phyloP scores from a whole-genome alignment of 2,329 filamentous ascomycete genomes.

The Fusarium kyushuense region DNA sequence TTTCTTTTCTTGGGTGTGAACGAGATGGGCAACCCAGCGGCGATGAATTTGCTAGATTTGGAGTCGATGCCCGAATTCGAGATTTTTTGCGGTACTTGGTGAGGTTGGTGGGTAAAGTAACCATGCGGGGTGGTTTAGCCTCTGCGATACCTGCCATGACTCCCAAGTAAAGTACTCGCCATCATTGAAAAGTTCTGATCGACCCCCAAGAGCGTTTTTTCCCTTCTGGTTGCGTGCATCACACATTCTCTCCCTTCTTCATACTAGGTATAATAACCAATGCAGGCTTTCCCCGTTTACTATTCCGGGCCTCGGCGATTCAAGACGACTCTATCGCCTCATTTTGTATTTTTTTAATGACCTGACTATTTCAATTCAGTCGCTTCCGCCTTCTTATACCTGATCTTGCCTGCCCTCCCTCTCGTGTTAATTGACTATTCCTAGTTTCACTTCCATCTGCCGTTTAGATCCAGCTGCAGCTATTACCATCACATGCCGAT shows the following conservation, averaged over 20 bases:
- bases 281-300: constrained; percentile 6
- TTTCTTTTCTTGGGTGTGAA: constrained; percentile 33
- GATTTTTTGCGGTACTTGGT: constrained; percentile 45
- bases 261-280: constrained; percentile 15
- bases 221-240: constrained; percentile 24
- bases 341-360: constrained; percentile 7
- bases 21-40: constrained; percentile 42
- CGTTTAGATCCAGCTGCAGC: constrained; percentile 10
- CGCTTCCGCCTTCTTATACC: constrained; percentile 15
- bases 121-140: constrained; percentile 2
- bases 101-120: constrained; percentile 35
- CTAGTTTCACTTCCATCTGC: constrained; percentile 11
- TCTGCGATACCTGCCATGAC: constrained; percentile 24
- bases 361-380: constrained; percentile 9
- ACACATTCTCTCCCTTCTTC: constrained; percentile 29
- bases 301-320: constrained; percentile 34
- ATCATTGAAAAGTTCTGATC: constrained; percentile 39
- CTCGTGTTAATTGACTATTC: constrained; percentile 16
- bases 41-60: constrained; percentile 42
- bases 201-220: constrained; percentile 26
- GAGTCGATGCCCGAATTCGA: constrained; percentile 45
- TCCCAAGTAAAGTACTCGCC: constrained; percentile 28
- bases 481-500: constrained; percentile 43
- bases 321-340: constrained; percentile 16
- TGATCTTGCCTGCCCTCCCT: constrained; percentile 13